Conservation (phyloP, 805 yeast genomes). For the Lipomyces japonicus region DNA sequence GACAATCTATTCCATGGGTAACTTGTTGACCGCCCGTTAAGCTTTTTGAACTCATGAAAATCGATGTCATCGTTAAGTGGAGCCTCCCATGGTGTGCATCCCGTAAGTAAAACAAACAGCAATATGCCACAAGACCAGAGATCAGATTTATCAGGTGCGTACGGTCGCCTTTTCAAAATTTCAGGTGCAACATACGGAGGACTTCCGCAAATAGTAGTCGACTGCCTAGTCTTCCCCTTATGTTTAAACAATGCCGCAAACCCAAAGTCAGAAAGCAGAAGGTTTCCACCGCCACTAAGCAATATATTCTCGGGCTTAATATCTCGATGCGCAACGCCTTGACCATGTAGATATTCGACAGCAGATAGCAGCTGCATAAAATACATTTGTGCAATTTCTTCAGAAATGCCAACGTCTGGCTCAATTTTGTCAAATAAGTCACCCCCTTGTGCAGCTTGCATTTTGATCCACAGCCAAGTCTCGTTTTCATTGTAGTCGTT, state of each 20-base stretch:
- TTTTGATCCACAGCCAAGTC: slow-evolving; percentile 59
- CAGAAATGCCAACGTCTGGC: slow-evolving; percentile 67
- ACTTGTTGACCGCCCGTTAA: slow-evolving; percentile 46
- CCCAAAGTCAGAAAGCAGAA: slow-evolving; percentile 97
- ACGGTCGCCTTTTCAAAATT: slow-evolving; percentile 83
- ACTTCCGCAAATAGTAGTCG: slow-evolving; percentile 86
- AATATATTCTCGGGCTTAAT: slow-evolving; percentile 69
- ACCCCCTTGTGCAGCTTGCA: slow-evolving; percentile 71
- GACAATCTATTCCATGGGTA: slow-evolving; percentile 58
- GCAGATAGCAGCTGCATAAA: slow-evolving; percentile 64
- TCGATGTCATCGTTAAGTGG: slow-evolving; percentile 54
- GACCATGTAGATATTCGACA: slow-evolving; percentile 44
- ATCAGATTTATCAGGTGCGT: slow-evolving; percentile 96
- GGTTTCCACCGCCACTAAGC: slow-evolving; percentile 75
- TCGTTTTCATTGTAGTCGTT: slow-evolving; percentile 52
- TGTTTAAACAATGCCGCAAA: slow-evolving; percentile 95
- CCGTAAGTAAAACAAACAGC: slow-evolving; percentile 85
- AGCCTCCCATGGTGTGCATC: slow-evolving; percentile 72
- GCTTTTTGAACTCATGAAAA: slow-evolving; percentile 42
- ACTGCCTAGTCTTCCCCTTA: slow-evolving; percentile 71
- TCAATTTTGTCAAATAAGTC: slow-evolving; percentile 76
- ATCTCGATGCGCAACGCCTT: slow-evolving; percentile 56
- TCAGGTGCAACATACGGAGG: slow-evolving; percentile 99
- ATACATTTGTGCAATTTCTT: slow-evolving; percentile 63
- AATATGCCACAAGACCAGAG: slow-evolving; percentile 59